Conservation (phyloP, 2,329 filamentous ascomycete genomes). For the Stagonosporopsis cucurbitacearum region DNA sequence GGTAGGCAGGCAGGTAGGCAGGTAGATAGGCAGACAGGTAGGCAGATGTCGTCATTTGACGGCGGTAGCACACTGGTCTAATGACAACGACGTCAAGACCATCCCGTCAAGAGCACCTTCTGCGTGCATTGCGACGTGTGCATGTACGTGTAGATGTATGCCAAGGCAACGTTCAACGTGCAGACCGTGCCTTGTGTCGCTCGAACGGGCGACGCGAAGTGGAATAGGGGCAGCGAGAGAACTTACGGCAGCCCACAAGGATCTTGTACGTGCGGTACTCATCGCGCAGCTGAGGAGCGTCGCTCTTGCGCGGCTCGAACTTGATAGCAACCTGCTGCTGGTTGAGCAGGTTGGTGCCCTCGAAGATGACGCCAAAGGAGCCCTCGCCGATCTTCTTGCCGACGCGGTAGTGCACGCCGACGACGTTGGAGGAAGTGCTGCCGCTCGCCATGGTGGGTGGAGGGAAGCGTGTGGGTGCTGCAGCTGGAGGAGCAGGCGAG, state of each 20-base stretch:
- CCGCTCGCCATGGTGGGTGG: constrained; percentile 75
- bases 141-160: constrained; percentile 3
- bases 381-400: constrained; percentile 99
- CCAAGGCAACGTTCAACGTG: constrained; percentile 16
- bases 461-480: constrained; percentile 14
- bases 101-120: neutral
- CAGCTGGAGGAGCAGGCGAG: constrained; percentile 15
- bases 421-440: constrained; percentile 92
- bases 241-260: constrained; percentile 97
- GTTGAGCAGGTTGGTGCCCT: constrained; percentile 97
- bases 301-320: constrained; percentile 98
- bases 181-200: constrained; percentile 19
- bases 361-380: constrained; percentile 97
- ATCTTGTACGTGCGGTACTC: constrained; percentile 99
- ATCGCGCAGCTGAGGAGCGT: constrained; percentile 95
- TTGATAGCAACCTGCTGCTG: constrained; percentile 99
- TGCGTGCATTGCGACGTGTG: neutral
- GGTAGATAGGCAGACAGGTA: neutral
- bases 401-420: constrained; percentile 97
- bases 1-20: constrained; percentile 5
- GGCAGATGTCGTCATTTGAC: neutral
- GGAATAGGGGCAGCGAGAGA: constrained; percentile 23
- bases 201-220: constrained; percentile 13
- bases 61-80: neutral
- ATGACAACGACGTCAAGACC: neutral